phyloP scores from a whole-genome alignment of 371 early-diverging fungal genomes.

The Lichtheimia ramosa region DNA sequence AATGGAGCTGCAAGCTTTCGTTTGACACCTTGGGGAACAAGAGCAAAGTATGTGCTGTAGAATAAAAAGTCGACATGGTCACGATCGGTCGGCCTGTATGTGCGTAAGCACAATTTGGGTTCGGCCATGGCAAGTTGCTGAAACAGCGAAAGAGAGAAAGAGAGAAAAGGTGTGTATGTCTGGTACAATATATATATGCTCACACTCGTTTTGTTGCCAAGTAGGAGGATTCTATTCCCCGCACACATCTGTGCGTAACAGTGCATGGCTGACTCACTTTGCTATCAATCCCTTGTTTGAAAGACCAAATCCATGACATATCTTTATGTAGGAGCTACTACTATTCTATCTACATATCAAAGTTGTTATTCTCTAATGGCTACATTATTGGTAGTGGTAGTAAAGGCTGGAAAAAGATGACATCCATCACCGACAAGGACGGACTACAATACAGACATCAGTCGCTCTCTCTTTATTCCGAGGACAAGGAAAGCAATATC shows the following conservation, averaged over 20 bases:
- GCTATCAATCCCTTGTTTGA: no score
- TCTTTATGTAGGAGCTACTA: no score
- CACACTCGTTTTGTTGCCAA: no score
- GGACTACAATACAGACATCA: no score
- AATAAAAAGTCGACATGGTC: slow-evolving; percentile 36
- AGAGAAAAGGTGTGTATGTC: not conserved
- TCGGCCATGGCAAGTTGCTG: not conserved
- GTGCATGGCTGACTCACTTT: no score
- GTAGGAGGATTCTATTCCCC: no score
- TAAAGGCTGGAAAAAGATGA: no score
- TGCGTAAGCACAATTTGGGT: slow-evolving; percentile 34
- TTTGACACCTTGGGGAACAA: slow-evolving; percentile 46
- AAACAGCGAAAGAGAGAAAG: not conserved
- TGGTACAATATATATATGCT: not conserved
- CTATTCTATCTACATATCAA: not conserved
- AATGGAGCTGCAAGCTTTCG: slow-evolving; percentile 32
- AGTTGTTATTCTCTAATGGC: not conserved
- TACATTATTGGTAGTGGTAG: not conserved
- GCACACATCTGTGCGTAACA: no score
- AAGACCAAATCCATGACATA: no score
- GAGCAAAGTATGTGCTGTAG: slow-evolving; percentile 31
- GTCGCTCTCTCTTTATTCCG: no score
- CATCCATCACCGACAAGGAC: no score
- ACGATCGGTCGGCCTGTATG: slow-evolving; percentile 34
- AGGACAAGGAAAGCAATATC: no score